These are phyloP conservation scores for Papiliotrema laurentii DNA, from an alignment of 1,284 basidiomycete genomes.

Conservation along the genomic window DNA sequence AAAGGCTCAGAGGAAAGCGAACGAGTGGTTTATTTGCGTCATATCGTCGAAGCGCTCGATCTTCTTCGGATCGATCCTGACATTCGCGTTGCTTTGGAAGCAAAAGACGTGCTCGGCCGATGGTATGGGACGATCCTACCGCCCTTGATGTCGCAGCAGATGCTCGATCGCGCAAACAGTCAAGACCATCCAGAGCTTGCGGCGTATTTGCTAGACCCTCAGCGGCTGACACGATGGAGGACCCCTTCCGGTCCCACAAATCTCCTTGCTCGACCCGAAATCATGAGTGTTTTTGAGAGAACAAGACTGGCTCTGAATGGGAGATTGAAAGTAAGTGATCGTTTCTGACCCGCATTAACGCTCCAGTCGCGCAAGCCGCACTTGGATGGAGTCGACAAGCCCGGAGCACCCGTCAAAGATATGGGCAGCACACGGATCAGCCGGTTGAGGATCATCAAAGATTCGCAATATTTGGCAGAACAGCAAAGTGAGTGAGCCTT, in stretches of 20 bases:
- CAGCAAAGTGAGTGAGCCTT: conserved; percentile 24
- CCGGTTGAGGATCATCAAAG: conserved; percentile 28
- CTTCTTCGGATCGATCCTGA: conserved; percentile 12
- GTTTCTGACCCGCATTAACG: too few species aligned
- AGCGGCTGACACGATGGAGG: too few species aligned
- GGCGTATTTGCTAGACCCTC: too few species aligned
- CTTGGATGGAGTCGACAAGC: background rate
- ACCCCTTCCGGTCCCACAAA: too few species aligned
- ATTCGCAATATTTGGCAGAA: conserved; percentile 32
- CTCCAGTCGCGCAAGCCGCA: conserved; percentile 4
- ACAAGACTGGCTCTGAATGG: too few species aligned
- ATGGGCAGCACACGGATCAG: conserved; percentile 17
- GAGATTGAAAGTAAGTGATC: too few species aligned
- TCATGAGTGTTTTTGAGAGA: too few species aligned
- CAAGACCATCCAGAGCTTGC: too few species aligned
- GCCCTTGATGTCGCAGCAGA: background rate
- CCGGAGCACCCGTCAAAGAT: conserved; percentile 4
- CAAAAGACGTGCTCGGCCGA: background rate
- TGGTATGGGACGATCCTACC: background rate
- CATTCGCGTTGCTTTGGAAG: background rate
- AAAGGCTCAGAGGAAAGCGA: too few species aligned
- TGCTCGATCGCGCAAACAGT: too few species aligned
- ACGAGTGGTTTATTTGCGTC: too few species aligned
- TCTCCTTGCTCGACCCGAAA: too few species aligned
- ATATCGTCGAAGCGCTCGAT: conserved; percentile 3